Evolutionary conservation across 2,329 filamentous ascomycete genomes (phyloP), one percentile per base, ranked within the genome.

Genomic region (Penicillium sclerotigenum): DNA sequence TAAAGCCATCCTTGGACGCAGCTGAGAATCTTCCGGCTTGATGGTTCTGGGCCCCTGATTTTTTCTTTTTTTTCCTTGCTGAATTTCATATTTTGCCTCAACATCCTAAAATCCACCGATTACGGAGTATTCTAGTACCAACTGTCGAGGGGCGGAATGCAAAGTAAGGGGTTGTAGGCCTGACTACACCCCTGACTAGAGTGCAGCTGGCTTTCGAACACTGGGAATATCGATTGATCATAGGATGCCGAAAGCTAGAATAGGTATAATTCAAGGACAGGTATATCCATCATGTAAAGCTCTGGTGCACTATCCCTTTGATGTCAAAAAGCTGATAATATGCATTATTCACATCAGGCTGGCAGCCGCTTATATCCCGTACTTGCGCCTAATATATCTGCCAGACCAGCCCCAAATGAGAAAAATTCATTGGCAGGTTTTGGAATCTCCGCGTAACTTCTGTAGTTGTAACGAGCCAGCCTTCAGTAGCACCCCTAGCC

Each of bases 121-220:
- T 40, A 47, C 42, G 18, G 11, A 47, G 42, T 33, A 26, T 56
- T 56, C 20, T 4, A 22, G 40, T 52, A 5, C 13, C 34, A 29
- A 52, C 53, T n/a, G 16, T 16, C 20, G 20, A 47, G 31, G 16
- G 18, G 31, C 5, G 20, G 28, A 46, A 31, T 52, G 13, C 14
- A 33, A 54, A 34, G 52, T 11, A 55, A 52, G 47, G 47, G 41
- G 40, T 51, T 43, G 13, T n/a, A 29, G 34, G 41, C 47, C 41
- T 13, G 28, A 52, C 41, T 34, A 20, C 9, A 16, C 22, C 28
- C 34, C 34, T 56, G 53, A 20, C 47, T n/a, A 40, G 40, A 40
- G 40, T n/a, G 48, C 33, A 5, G 33, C 8, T 47, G 14, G 5
- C 24, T 52, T 56, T 11, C 4, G 6, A 52, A 52, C 14, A 24